These are phyloP conservation scores for Zarea fungicola DNA, from an alignment of 2,329 filamentous ascomycete species.

Conservation along the genomic window DNA sequence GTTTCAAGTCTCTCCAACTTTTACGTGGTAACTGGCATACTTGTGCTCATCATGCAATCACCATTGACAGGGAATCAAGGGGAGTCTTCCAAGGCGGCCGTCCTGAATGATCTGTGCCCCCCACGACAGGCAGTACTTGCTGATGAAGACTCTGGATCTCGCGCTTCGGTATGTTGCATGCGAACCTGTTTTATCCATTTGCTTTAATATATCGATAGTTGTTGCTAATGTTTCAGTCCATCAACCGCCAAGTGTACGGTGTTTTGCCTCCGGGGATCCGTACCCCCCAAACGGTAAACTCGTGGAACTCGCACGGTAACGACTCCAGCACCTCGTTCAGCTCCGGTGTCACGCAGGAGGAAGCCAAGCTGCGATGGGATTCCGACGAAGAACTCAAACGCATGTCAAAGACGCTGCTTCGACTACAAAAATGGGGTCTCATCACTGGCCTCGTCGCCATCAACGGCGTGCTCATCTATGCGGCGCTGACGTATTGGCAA, in stretches of 20 bases:
- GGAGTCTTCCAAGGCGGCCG: constrained; percentile 9
- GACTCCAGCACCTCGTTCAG: constrained; percentile 31
- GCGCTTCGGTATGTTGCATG: constrained; percentile 25
- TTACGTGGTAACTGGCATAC: no score
- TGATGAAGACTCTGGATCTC: constrained; percentile 16
- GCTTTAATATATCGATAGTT: neutral
- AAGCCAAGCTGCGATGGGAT: constrained; percentile 35
- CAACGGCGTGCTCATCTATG: constrained; percentile 32
- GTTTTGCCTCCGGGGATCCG: constrained; percentile 26
- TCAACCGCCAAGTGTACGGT: constrained; percentile 28
- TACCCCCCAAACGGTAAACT: constrained; percentile 27
- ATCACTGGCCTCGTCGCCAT: constrained; percentile 29
- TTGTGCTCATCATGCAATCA: neutral
- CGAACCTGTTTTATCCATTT: neutral
- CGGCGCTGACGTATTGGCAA: constrained; percentile 33
- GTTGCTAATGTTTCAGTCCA: constrained; percentile 22
- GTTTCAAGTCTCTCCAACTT: no score
- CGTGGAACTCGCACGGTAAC: constrained; percentile 28
- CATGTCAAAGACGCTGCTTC: constrained; percentile 32
- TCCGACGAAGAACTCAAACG: constrained; percentile 34
- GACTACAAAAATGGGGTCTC: constrained; percentile 35
- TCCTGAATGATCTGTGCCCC: constrained; percentile 12
- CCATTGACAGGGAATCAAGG: neutral
- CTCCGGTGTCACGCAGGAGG: constrained; percentile 32
- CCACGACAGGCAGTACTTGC: constrained; percentile 12